Percentiles rank a stretch among this genome's conserved stretches.
phyloP scores from a whole-genome alignment of 805 yeast species.

The Sugiyamaella valdiviana region DNA sequence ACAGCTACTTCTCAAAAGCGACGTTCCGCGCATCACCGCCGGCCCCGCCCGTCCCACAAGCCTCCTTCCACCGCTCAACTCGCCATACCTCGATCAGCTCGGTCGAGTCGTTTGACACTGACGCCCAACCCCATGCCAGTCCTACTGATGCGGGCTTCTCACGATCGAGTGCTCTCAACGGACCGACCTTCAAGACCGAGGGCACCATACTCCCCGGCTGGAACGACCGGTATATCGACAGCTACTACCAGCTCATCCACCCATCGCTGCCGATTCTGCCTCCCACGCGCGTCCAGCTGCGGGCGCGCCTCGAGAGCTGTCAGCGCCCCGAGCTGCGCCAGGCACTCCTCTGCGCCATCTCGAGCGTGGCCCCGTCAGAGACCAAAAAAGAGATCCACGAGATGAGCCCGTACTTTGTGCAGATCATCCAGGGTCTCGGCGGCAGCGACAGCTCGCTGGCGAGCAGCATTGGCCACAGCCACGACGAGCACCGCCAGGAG shows the following conservation, averaged over 20 bases:
- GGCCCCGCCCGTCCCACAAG: not conserved
- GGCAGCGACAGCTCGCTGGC: constrained; percentile 4
- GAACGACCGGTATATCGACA: constrained; percentile 31
- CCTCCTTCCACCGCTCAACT: not conserved
- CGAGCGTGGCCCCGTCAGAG: constrained; percentile 5
- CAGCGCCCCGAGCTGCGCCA: constrained; percentile 24
- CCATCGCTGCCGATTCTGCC: constrained; percentile 36
- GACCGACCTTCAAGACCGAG: not conserved
- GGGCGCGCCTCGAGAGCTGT: constrained; percentile 26
- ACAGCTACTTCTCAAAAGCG: constrained; percentile 15
- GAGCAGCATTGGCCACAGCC: not conserved
- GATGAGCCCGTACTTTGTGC: constrained; percentile 5
- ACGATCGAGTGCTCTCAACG: not conserved
- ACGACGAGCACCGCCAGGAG: constrained; percentile 5
- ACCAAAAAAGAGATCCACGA: constrained; percentile 8
- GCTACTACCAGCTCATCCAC: constrained; percentile 34
- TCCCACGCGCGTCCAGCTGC: constrained; percentile 28
- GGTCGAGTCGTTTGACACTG: constrained; percentile 9
- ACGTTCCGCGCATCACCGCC: not conserved
- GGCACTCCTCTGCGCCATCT: constrained; percentile 23
- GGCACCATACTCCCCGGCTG: constrained; percentile 14
- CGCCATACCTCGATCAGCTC: constrained; percentile 13
- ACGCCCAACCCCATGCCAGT: not conserved
- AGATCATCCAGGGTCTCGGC: constrained; percentile 8
- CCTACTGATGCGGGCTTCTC: not conserved